A percentile compares a stretch with the other conserved stretches of the same genome.
These are phyloP conservation scores for Dichotomopilus funicola DNA, from an alignment of 2,329 filamentous ascomycete species.

Conservation along the genomic window DNA sequence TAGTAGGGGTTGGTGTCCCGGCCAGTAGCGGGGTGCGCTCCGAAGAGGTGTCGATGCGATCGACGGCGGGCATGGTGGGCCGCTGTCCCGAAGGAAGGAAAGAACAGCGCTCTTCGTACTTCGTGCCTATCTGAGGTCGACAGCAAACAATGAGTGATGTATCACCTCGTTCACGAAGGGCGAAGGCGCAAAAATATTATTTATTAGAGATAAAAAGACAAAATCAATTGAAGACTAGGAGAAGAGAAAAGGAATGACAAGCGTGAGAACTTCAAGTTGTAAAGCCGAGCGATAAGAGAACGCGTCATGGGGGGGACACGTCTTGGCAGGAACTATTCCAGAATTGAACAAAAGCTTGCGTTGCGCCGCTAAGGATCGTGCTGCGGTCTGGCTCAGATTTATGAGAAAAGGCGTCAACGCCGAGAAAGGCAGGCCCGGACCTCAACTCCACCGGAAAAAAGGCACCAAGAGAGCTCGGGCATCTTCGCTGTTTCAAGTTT, in stretches of 20 bases:
- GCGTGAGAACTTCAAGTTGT: too few relatives aligned
- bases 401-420: neutral
- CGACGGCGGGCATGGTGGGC: conserved; percentile 6
- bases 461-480: too few relatives aligned
- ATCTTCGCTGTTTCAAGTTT: too few relatives aligned
- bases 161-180: too few relatives aligned
- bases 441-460: too few relatives aligned
- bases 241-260: neutral
- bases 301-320: neutral
- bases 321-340: neutral
- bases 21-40: conserved; percentile 11
- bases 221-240: neutral
- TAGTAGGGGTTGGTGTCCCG: conserved; percentile 5
- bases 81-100: too few relatives aligned
- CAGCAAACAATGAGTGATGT: too few relatives aligned
- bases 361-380: neutral
- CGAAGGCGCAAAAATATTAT: too few relatives aligned
- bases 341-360: too few relatives aligned
- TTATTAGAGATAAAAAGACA: neutral
- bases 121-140: too few relatives aligned
- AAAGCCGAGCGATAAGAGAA: neutral
- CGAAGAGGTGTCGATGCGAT: conserved; percentile 8
- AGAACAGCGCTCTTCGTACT: too few relatives aligned
- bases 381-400: neutral
- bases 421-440: conserved; percentile 5